Evolutionary conservation across 257 asterid genomes (phyloP).

Genomic region (Nicotiana obtusifolia): DNA sequence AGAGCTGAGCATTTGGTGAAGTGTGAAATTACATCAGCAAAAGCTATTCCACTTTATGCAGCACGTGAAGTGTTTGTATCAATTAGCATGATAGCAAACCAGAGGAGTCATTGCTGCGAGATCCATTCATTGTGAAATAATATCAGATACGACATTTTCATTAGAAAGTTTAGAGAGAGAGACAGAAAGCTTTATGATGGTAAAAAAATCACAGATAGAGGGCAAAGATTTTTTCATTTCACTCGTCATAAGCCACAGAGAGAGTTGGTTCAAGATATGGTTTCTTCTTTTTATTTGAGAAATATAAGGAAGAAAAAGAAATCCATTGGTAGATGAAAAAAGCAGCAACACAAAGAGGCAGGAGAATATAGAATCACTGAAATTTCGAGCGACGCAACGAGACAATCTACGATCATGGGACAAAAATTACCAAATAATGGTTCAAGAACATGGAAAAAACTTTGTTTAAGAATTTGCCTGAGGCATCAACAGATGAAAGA

Average conservation of each 20-base stretch:
- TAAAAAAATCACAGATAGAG: background rate
- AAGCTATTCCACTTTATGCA: background rate
- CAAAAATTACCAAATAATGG: background rate
- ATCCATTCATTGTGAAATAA: background rate
- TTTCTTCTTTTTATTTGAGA: background rate
- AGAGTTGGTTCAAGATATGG: background rate
- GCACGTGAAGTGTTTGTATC: background rate
- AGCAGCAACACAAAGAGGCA: background rate
- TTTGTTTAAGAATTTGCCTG: background rate
- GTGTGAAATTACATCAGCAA: background rate
- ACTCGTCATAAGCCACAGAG: background rate
- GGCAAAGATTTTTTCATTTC: background rate
- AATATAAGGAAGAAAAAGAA: background rate
- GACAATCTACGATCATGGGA: background rate
- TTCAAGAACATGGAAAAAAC: background rate
- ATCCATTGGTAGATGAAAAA: background rate
- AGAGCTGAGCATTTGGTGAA: background rate
- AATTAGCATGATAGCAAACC: background rate
- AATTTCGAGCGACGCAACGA: background rate
- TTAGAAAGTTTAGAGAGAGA: background rate
- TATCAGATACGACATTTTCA: background rate
- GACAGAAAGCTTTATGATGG: background rate
- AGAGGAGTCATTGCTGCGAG: background rate
- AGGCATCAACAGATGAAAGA: background rate
- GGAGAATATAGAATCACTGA: background rate